These are phyloP conservation scores for Monosporascus sp. DNA, from an alignment of 2,329 filamentous ascomycete genomes.

Conservation along the genomic window DNA sequence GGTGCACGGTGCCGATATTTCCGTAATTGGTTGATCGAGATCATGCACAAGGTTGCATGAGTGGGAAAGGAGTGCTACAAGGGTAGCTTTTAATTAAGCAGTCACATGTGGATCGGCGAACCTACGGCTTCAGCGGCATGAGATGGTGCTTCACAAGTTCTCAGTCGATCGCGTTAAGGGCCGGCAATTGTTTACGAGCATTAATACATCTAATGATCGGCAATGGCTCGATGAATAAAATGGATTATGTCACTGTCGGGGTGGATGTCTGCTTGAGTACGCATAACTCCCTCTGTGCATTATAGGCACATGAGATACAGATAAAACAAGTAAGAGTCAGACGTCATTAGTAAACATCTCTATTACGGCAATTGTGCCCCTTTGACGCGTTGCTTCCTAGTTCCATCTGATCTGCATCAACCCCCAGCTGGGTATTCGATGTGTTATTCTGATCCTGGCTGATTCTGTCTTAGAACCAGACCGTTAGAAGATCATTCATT, in stretches of 20 bases:
- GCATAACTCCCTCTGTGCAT: too few species aligned
- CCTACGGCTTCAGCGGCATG: too few species aligned
- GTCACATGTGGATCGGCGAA: not conserved
- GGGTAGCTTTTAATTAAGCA: not conserved
- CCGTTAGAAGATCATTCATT: not conserved
- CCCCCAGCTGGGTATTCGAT: not conserved
- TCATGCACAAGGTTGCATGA: conserved; percentile 12
- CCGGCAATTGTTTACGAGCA: not conserved
- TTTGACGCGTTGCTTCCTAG: not conserved
- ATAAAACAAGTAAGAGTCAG: too few species aligned
- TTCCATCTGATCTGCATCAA: not conserved
- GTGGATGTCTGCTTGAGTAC: too few species aligned
- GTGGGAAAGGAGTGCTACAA: not conserved
- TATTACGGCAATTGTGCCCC: not conserved
- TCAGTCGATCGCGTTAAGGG: not conserved
- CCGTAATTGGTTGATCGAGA: conserved; percentile 21
- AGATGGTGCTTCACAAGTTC: not conserved
- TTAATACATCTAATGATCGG: not conserved
- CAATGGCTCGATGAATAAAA: too few species aligned
- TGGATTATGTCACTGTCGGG: too few species aligned
- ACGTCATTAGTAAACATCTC: too few species aligned
- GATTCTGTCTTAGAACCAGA: not conserved
- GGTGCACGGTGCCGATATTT: conserved; percentile 15
- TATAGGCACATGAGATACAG: too few species aligned
- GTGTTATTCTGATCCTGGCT: not conserved